Evolutionary conservation across 495 filamentous ascomycete species (phyloP), one percentile per base, ranked within the genome.

Genomic region (Astrocystis sublimbata): DNA sequence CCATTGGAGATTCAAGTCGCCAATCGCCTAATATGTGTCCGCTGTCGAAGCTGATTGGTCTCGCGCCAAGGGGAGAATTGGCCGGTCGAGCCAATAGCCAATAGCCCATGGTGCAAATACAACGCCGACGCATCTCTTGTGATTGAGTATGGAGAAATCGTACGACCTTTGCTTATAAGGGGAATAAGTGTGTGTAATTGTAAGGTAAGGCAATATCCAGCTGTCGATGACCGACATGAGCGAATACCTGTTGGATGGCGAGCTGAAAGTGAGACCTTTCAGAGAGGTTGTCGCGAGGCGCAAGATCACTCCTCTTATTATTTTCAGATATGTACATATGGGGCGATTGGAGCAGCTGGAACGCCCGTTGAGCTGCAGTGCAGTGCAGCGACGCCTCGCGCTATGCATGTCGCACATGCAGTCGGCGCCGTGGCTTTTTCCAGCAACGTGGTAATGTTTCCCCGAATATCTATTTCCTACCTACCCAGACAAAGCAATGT

Each of bases 21-120:
- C 24, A 58, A 58, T 58, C 28, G 40, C 45, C 45, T 36, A 59
- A 49, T 40, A 24, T 50, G 57, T 59, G 42, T 35, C 9, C 50
- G 12, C 8, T 7, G 33, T 50, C 7, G 15, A 9, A 6, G 43
- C 31, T 59, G 57, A 59, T 59, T 59, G 57, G 57, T 15, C 21
- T 2, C 31, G 12, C 33, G 24, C 9, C 10, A 35, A 41, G 57
- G 43, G 26, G 17, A 23, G n/a, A 45, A 19, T 43, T 24, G 38
- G 23, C 26, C 26, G 1, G n/a, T 28, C n/a, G 17, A 31, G 26
- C 54, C 38, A 45, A 57, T 45, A 23, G n/a, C n/a, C 19, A 23
- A 4, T 21, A 9, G n/a, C n/a, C n/a, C 13, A 41, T 28, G 40
- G 40, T 23, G n/a, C n/a, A n/a, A n/a, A n/a, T n/a, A n/a, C n/a